A percentile compares a stretch with the other conserved stretches of the same genome.
Conservation (phyloP, 2,329 filamentous ascomycete species). For the Pezicula neosporulosa region DNA sequence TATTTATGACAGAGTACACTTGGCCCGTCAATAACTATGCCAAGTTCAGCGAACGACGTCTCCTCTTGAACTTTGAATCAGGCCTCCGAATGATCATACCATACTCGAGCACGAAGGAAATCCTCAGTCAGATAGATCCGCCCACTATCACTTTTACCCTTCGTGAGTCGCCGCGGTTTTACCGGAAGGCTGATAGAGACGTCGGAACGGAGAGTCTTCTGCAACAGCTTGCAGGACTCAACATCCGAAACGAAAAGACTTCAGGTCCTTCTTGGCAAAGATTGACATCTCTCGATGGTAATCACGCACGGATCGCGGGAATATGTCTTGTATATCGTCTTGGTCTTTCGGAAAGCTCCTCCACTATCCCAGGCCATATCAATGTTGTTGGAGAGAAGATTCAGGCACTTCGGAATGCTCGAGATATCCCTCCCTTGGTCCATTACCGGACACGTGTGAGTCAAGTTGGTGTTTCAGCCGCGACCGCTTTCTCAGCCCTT, state of each 20-base stretch:
- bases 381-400: conserved; percentile 24
- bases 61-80: conserved; percentile 36
- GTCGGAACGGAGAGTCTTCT: neutral
- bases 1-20: conserved; percentile 37
- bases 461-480: too few species aligned
- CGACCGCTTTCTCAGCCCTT: too few species aligned
- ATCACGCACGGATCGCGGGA: conserved; percentile 35
- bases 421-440: conserved; percentile 28
- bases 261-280: conserved; percentile 14
- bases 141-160: conserved; percentile 47
- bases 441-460: conserved; percentile 7
- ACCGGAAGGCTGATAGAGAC: conserved; percentile 21
- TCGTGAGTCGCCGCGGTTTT: conserved; percentile 47
- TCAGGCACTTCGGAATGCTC: conserved; percentile 21
- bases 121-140: conserved; percentile 37
- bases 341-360: conserved; percentile 12
- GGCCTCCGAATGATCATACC: conserved; percentile 42
- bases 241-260: neutral
- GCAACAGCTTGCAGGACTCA: neutral
- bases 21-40: conserved; percentile 37
- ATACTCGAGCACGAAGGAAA: conserved; percentile 26
- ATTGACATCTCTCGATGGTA: conserved; percentile 31
- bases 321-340: conserved; percentile 49
- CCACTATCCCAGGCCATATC: neutral
- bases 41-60: conserved; percentile 30